These are phyloP conservation scores for Claviceps purpurea DNA, from an alignment of 2,329 filamentous ascomycete genomes.

Conservation along the genomic window DNA sequence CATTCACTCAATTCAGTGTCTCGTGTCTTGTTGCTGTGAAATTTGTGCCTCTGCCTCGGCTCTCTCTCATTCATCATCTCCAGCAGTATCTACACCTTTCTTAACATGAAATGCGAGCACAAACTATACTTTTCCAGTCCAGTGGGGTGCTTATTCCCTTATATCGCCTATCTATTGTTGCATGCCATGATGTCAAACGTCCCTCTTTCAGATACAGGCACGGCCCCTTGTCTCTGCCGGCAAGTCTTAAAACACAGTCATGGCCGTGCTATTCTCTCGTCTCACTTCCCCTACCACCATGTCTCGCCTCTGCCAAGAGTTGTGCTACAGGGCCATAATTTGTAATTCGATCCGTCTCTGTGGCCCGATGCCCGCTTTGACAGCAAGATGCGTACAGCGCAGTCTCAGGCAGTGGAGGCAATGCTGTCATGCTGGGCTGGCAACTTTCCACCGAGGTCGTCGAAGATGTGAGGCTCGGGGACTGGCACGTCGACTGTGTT, in stretches of 20 bases:
- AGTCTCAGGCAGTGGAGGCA: background rate
- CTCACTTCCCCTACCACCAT: background rate
- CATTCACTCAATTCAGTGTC: background rate
- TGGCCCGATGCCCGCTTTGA: background rate
- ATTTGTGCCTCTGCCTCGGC: background rate
- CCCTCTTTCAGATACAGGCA: background rate
- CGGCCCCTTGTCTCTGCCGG: background rate
- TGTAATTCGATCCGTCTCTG: background rate
- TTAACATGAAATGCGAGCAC: background rate
- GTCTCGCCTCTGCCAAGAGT: conserved; percentile 4
- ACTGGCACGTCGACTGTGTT: background rate
- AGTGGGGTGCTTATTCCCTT: background rate
- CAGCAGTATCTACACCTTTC: background rate
- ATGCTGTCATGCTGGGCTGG: background rate
- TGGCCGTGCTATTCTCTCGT: background rate
- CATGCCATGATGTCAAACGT: background rate
- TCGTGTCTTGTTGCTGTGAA: background rate
- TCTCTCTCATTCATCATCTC: background rate
- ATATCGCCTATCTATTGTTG: background rate
- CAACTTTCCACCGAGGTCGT: background rate
- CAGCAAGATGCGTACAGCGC: background rate
- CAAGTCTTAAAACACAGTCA: background rate
- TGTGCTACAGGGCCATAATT: conserved; percentile 1
- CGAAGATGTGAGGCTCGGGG: background rate
- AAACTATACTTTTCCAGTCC: background rate